phyloP scores from a whole-genome alignment of 352 stramenopile genomes.

The Phytophthora hybrid region DNA sequence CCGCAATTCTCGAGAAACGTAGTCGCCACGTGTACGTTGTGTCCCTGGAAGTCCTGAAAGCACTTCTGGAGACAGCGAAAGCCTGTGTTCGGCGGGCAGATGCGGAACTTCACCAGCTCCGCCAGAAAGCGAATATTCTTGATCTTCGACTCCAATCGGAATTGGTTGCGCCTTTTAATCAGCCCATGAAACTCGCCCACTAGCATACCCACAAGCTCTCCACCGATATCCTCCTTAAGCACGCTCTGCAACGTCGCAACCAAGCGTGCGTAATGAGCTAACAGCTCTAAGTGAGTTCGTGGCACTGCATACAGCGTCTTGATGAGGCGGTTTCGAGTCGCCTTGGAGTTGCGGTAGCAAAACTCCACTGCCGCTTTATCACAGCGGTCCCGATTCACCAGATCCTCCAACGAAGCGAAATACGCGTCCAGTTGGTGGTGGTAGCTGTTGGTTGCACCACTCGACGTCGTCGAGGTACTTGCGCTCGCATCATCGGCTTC shows the following conservation, averaged over 20 bases:
- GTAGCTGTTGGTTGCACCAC: constrained; percentile 59
- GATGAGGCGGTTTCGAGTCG: constrained; percentile 90
- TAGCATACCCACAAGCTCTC: constrained; percentile 91
- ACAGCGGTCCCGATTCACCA: constrained; percentile 94
- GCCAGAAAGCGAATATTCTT: constrained; percentile 97
- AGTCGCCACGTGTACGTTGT: constrained; percentile 97
- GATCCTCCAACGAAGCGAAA: constrained; percentile 93
- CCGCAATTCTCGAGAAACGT: constrained; percentile 97
- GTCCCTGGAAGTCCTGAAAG: constrained; percentile 95
- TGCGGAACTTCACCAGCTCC: constrained; percentile 97
- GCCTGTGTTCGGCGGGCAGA: constrained; percentile 95
- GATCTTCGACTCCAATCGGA: constrained; percentile 94
- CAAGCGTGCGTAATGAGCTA: constrained; percentile 96
- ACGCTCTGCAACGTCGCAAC: constrained; percentile 94
- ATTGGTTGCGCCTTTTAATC: constrained; percentile 95
- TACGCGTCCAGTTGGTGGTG: constrained; percentile 95
- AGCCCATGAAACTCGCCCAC: constrained; percentile 96
- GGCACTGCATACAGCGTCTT: constrained; percentile 95
- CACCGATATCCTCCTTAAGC: constrained; percentile 92
- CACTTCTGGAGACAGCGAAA: constrained; percentile 95
- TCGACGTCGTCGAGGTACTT: constrained; percentile 6
- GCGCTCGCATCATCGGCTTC: constrained; percentile 10
- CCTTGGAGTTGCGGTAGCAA: constrained; percentile 96
- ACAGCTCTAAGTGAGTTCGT: constrained; percentile 93
- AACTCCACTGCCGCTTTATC: constrained; percentile 97